Percentiles rank a stretch among this genome's conserved stretches.
Evolutionary conservation across 257 asterid species (phyloP).

Genomic region (Marsdenia floribunda): DNA sequence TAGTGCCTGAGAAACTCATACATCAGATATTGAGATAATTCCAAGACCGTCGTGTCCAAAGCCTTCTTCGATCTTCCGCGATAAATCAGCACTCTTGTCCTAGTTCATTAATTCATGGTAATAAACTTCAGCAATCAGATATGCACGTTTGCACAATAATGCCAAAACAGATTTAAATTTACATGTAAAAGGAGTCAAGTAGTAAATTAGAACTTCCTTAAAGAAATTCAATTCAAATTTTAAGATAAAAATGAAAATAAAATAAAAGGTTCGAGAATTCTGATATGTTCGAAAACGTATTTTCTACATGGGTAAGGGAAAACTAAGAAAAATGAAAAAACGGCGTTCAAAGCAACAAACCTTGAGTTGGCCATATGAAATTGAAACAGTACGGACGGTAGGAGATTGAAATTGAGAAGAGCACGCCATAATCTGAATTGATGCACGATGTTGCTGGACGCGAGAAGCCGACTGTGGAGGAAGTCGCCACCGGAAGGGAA

Average conservation of each 20-base stretch:
- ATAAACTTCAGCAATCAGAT: neutral
- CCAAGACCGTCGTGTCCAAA: constrained; percentile 88
- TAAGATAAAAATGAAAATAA: no score
- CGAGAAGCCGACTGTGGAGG: constrained; percentile 19
- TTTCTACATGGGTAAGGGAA: neutral
- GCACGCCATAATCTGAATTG: constrained; percentile 19
- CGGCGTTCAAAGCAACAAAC: constrained; percentile 16
- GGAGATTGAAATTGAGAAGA: constrained; percentile 32
- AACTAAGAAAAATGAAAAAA: no score
- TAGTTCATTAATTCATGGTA: constrained; percentile 23
- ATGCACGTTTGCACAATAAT: neutral
- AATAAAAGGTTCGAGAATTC: neutral
- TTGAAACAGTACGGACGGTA: constrained; percentile 44
- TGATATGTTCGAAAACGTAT: neutral
- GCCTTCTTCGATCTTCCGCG: constrained; percentile 68
- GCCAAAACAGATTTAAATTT: neutral
- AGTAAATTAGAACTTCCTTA: neutral
- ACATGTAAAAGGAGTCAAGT: neutral
- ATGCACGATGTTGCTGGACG: constrained; percentile 18
- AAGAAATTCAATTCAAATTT: neutral
- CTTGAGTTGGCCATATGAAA: constrained; percentile 55
- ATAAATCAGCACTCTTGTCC: constrained; percentile 60
- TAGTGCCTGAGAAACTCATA: constrained; percentile 23
- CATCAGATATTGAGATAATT: constrained; percentile 64
- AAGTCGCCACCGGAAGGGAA: neutral